Percentiles rank a stretch among this genome's conserved stretches.
phyloP scores from a whole-genome alignment of 371 early-diverging fungal genomes.

The Mucor irregularis region DNA sequence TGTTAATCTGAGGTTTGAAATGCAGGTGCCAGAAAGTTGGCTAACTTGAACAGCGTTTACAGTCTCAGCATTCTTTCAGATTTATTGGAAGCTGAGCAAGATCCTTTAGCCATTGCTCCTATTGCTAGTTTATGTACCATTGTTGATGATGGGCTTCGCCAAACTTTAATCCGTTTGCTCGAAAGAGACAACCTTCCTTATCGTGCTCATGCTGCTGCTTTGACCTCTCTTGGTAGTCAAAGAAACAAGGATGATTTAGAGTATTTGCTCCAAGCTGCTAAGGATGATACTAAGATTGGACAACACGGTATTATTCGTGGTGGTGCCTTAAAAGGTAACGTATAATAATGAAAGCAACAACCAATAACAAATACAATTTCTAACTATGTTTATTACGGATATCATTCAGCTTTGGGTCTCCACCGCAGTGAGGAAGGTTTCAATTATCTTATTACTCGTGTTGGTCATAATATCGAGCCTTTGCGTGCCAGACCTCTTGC shows the following conservation, averaged over 20 bases:
- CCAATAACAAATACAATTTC: too few relatives aligned
- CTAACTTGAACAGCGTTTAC: conserved; percentile 31
- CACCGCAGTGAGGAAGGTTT: conserved; percentile 46
- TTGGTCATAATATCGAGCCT: conserved; percentile 34
- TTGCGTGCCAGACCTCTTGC: conserved; percentile 29
- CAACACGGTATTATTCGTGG: conserved; percentile 39
- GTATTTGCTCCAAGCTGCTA: conserved; percentile 36
- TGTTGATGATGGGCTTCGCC: conserved; percentile 39
- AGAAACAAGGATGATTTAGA: conserved; percentile 40
- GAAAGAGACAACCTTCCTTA: conserved; percentile 32
- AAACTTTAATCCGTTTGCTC: conserved; percentile 36
- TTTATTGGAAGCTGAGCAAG: conserved; percentile 42
- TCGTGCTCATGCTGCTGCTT: conserved; percentile 35
- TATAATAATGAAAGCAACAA: background rate
- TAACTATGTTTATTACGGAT: background rate
- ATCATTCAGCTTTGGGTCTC: conserved; percentile 33
- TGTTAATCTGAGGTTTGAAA: too few relatives aligned
- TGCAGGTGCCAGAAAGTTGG: conserved; percentile 35
- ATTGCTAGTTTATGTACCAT: conserved; percentile 23
- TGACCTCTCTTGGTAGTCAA: conserved; percentile 44
- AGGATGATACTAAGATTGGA: conserved; percentile 40
- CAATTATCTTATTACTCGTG: conserved; percentile 35
- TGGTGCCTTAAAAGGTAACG: conserved; percentile 38
- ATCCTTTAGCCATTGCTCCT: conserved; percentile 32
- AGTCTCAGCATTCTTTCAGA: conserved; percentile 46